phyloP scores from a whole-genome alignment of 1,139 yeast genomes.

The Geotrichum aggregatum region DNA sequence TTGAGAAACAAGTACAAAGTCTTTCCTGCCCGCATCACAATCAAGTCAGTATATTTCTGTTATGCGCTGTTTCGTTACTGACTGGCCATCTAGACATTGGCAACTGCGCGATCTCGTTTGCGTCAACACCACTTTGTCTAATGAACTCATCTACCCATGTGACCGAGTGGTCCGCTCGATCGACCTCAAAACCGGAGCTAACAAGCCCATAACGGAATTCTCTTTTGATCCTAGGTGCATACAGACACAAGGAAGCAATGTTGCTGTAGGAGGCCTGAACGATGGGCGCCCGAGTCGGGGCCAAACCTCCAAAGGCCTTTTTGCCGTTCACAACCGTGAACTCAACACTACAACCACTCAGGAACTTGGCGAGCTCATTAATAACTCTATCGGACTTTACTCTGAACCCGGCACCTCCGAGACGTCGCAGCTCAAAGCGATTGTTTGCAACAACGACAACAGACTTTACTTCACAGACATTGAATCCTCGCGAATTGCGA shows the following conservation, averaged over 20 bases:
- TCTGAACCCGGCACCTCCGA: constrained; percentile 34
- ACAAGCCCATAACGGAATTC: constrained; percentile 45
- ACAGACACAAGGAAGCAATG: constrained; percentile 52
- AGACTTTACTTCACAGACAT: constrained; percentile 64
- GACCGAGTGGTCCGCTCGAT: constrained; percentile 47
- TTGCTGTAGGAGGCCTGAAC: constrained; percentile 70
- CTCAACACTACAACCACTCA: constrained; percentile 43
- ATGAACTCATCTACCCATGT: constrained; percentile 49
- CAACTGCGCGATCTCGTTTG: constrained; percentile 76
- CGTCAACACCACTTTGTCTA: constrained; percentile 37
- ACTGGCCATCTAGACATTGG: constrained; percentile 57
- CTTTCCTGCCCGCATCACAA: constrained; percentile 31
- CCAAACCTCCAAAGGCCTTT: constrained; percentile 47
- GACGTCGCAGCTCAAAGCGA: constrained; percentile 43
- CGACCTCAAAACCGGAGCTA: constrained; percentile 40
- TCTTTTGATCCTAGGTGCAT: constrained; percentile 67
- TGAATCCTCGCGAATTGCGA: constrained; percentile 44
- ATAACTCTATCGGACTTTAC: constrained; percentile 70
- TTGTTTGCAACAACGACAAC: constrained; percentile 79
- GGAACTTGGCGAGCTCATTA: constrained; percentile 73
- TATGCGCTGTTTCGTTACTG: background rate
- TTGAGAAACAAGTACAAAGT: constrained; percentile 26
- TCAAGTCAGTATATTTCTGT: constrained; percentile 27
- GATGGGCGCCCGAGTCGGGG: constrained; percentile 36
- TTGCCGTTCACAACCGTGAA: constrained; percentile 53